Conservation (phyloP, 2,329 filamentous ascomycete genomes). For the Epichloe brachyelytri region DNA sequence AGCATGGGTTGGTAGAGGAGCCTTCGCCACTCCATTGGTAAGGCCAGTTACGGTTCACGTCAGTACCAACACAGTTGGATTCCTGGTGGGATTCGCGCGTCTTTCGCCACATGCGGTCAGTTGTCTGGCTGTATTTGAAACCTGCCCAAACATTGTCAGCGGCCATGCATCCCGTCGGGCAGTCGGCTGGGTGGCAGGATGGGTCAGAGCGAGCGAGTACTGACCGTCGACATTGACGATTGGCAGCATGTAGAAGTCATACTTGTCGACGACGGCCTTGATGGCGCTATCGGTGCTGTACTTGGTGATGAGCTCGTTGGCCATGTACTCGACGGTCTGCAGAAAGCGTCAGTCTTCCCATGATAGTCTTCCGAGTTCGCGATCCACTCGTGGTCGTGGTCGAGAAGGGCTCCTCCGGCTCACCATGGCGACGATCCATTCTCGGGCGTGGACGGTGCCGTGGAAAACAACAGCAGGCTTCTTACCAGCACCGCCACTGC, state of each 20-base stretch:
- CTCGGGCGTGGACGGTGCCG: slow-evolving; percentile 44
- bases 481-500: slow-evolving; percentile 26
- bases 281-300: slow-evolving; percentile 27
- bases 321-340: slow-evolving; percentile 34
- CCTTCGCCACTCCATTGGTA: slow-evolving; percentile 44
- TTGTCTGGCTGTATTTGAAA: slow-evolving; percentile 45
- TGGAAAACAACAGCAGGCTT: slow-evolving; percentile 44
- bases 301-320: slow-evolving; percentile 33
- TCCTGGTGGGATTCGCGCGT: slow-evolving; percentile 33
- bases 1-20: slow-evolving; percentile 38
- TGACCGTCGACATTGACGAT: slow-evolving; percentile 48
- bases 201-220: slow-evolving; percentile 2
- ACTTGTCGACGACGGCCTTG: slow-evolving; percentile 39
- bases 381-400: no score
- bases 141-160: slow-evolving; percentile 37
- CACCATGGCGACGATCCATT: slow-evolving; percentile 46
- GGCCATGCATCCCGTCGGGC: no score
- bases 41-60: slow-evolving; percentile 50
- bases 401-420: background rate
- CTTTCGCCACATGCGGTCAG: slow-evolving; percentile 48
- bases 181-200: no score
- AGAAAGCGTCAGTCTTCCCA: background rate
- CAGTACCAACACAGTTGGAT: slow-evolving; percentile 35
- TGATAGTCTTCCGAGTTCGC: background rate
- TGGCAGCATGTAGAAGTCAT: slow-evolving; percentile 54